phyloP scores from a whole-genome alignment of 2,329 filamentous ascomycete genomes.

The Parascedosporium putredinis region DNA sequence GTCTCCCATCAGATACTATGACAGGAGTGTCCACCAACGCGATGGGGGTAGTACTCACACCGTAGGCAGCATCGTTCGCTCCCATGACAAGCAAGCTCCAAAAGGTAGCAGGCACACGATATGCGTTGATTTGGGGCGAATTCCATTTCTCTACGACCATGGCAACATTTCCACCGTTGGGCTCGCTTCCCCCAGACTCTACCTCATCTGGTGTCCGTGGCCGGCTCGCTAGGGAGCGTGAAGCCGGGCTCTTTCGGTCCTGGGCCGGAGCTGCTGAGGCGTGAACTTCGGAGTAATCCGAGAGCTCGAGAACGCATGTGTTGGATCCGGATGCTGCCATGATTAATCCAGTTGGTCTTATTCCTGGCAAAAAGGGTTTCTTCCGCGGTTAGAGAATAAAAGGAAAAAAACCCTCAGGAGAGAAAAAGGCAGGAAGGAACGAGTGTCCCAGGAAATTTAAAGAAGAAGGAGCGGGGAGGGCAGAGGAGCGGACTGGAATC shows the following conservation, averaged over 20 bases:
- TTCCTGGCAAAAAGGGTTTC: too few relatives aligned
- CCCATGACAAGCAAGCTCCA: conserved; percentile 56
- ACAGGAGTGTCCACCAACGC: too few relatives aligned
- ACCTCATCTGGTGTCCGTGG: not conserved
- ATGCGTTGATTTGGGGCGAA: conserved; percentile 45
- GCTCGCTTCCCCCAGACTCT: not conserved
- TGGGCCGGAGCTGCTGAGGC: not conserved
- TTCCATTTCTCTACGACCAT: conserved; percentile 48
- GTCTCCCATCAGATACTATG: not conserved
- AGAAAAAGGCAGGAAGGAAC: too few relatives aligned
- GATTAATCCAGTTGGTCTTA: too few relatives aligned
- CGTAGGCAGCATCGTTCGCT: conserved; percentile 57
- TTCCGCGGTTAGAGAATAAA: too few relatives aligned
- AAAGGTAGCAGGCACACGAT: conserved; percentile 47
- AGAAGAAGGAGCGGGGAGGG: not conserved
- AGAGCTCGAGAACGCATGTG: conserved; percentile 2
- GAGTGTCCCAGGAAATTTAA: not conserved
- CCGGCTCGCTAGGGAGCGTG: too few relatives aligned
- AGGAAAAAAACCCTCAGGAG: too few relatives aligned
- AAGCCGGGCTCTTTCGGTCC: not conserved
- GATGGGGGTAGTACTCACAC: conserved; percentile 30
- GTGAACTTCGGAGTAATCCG: not conserved
- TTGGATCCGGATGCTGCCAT: conserved; percentile 1
- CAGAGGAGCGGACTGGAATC: too few relatives aligned
- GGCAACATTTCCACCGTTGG: not conserved